Evolutionary conservation across 306 rosid genomes (phyloP).

Genomic region (Rosa chinensis): DNA sequence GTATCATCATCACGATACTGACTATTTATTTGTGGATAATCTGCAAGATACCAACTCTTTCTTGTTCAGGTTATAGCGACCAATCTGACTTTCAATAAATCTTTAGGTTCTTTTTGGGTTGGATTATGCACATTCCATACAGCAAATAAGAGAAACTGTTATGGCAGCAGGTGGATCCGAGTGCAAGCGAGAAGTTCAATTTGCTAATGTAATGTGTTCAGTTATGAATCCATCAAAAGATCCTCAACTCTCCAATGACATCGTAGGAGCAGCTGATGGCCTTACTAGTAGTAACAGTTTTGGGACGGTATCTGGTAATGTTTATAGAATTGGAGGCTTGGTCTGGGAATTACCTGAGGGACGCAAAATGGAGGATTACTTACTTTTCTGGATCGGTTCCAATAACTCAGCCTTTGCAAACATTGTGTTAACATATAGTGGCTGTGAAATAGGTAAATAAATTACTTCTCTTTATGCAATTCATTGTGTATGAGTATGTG

Average conservation of each 20-base stretch:
- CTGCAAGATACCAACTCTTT: neutral
- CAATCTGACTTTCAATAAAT: conserved; percentile 13
- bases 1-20: neutral
- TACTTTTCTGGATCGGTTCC: conserved; percentile 79
- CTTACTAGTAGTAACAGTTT: conserved; percentile 27
- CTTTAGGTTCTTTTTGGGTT: conserved; percentile 81
- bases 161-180: conserved; percentile 33
- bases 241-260: conserved; percentile 32
- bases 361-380: conserved; percentile 65
- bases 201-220: conserved; percentile 65
- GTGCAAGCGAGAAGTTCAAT: conserved; percentile 39
- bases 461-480: neutral
- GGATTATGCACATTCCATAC: conserved; percentile 64
- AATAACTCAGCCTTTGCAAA: conserved; percentile 83
- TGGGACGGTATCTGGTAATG: conserved; percentile 29
- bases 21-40: neutral
- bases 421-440: conserved; percentile 75
- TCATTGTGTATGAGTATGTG: neutral
- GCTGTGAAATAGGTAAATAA: conserved; percentile 78
- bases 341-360: conserved; percentile 67
- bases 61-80: neutral
- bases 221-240: conserved; percentile 56
- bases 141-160: conserved; percentile 45
- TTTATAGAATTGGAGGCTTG: conserved; percentile 67
- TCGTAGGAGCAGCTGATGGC: conserved; percentile 31